Evolutionary conservation across 75 land plant species (phyloP), one percentile per base, ranked within the genome.

Genomic region (Chamaecyparis obtusa): DNA sequence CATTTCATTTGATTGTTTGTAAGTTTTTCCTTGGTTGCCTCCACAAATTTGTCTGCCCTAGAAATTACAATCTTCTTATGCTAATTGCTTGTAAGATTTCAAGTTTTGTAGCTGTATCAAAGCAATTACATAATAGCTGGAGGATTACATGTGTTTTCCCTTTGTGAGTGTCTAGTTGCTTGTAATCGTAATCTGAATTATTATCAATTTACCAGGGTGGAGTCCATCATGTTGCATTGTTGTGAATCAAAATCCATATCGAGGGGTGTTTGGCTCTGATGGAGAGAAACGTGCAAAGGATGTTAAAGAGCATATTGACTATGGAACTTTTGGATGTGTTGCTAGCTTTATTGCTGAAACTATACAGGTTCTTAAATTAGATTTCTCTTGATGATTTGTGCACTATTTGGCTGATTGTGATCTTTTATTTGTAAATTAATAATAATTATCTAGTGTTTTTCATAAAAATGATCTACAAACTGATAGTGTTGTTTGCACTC

Each of bases 311-410:
- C 99, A 94, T 57, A 94, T 98, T 51, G 94, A 94, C 60, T 94
- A 89, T 80, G 94, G 97, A 27, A 97, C 92, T 64, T 91, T 97
- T 86, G 99, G 99, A 81, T 90, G 90, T 76, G 92, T 98, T 88
- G 99, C 99, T 87, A 99, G 96, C 35, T 98, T 98, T 88, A 97
- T 98, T 86, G 93, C 99, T 84, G 99, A 98, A 93, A 98, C 99
- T 7, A 93, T 98, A 86, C 99, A 98, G 96, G 99, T 97, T 69
- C 36, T 14, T 55, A 71, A 33, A 36, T 10, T 83, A 21, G 35
- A 9, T 3, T 36, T 44, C 30, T 37, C 33, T 49, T 57, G 54
- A 36, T 85, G n/a, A 9, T 85, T 51, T 37, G 27, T 85, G 21
- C 43, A 9, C 60, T 80, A 16, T 56, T 79, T 77, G 55, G 85